These are phyloP conservation scores for Mycosphaerella arachidis DNA, from an alignment of 2,329 filamentous ascomycete genomes.

Conservation along the genomic window DNA sequence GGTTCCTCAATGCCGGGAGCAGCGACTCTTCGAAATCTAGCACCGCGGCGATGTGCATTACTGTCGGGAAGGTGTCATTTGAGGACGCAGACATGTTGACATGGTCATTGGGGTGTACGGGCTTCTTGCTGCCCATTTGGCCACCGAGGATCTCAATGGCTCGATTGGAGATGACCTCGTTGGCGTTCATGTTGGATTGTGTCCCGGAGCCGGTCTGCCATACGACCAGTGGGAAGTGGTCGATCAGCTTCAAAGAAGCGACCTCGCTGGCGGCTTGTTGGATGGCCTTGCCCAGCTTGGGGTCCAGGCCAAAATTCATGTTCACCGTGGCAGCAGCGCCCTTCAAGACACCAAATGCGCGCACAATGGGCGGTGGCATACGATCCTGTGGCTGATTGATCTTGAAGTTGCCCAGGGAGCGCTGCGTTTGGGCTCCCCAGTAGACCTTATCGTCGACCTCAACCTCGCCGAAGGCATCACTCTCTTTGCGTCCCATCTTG, in stretches of 20 bases:
- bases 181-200: constrained; percentile 99
- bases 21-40: constrained; percentile 85
- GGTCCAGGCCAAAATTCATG: constrained; percentile 88
- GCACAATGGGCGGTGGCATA: constrained; percentile 89
- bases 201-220: constrained; percentile 99
- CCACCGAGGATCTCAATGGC: constrained; percentile 97
- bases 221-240: constrained; percentile 97
- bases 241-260: constrained; percentile 84
- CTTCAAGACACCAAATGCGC: constrained; percentile 95
- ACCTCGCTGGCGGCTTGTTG: constrained; percentile 93
- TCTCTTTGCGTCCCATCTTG: constrained; percentile 64
- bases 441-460: constrained; percentile 84
- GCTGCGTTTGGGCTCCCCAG: constrained; percentile 97
- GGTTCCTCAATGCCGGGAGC: constrained; percentile 73
- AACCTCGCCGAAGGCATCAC: constrained; percentile 96
- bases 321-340: constrained; percentile 94
- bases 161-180: constrained; percentile 99
- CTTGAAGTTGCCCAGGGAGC: constrained; percentile 94
- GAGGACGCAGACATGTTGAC: constrained; percentile 99
- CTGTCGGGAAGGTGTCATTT: constrained; percentile 98
- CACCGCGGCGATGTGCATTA: constrained; percentile 98
- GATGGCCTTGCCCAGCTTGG: constrained; percentile 84
- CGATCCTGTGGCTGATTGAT: constrained; percentile 99
- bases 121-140: constrained; percentile 92
- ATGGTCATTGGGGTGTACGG: constrained; percentile 98